These are phyloP conservation scores for Artemisia tridentata DNA, from an alignment of 129 eudicot genomes.

Conservation along the genomic window DNA sequence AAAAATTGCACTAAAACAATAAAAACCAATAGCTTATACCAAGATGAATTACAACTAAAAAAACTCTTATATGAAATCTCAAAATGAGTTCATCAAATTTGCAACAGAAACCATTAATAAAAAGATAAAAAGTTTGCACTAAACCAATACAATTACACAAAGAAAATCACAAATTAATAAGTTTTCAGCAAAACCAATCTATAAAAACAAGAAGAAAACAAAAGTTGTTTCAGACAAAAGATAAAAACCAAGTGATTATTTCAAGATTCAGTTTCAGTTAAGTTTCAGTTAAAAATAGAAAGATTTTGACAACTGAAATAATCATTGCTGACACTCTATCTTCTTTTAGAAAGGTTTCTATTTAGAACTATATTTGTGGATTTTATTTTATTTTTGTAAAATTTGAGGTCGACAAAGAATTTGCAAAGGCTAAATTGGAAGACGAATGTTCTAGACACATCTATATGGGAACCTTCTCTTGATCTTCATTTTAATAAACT, in stretches of 20 bases:
- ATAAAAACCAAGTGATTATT: constrained; percentile 1
- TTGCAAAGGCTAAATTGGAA: constrained; percentile 15
- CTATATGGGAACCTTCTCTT: constrained; percentile 28
- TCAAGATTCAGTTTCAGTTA: neutral
- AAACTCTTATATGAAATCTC: neutral
- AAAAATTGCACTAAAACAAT: neutral
- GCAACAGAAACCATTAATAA: neutral
- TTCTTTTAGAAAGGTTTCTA: constrained; percentile 40
- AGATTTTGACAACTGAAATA: constrained; percentile 28
- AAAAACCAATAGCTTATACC: too few relatives aligned
- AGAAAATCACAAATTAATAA: constrained; percentile 18
- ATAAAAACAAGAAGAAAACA: neutral
- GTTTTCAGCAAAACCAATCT: constrained; percentile 18
- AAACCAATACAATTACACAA: constrained; percentile 7
- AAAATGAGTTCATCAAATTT: constrained; percentile 9
- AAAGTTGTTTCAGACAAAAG: constrained; percentile 16
- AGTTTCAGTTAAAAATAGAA: constrained; percentile 30
- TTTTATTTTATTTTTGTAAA: neutral
- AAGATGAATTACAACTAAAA: constrained; percentile 16
- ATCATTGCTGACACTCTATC: constrained; percentile 32
- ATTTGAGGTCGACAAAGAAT: constrained; percentile 11
- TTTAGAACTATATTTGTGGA: neutral
- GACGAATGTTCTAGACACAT: constrained; percentile 61
- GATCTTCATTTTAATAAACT: neutral
- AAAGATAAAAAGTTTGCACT: neutral